Evolutionary conservation across 176 grass and related monocot genomes (phyloP).

Genomic region (Phragmites australis): DNA sequence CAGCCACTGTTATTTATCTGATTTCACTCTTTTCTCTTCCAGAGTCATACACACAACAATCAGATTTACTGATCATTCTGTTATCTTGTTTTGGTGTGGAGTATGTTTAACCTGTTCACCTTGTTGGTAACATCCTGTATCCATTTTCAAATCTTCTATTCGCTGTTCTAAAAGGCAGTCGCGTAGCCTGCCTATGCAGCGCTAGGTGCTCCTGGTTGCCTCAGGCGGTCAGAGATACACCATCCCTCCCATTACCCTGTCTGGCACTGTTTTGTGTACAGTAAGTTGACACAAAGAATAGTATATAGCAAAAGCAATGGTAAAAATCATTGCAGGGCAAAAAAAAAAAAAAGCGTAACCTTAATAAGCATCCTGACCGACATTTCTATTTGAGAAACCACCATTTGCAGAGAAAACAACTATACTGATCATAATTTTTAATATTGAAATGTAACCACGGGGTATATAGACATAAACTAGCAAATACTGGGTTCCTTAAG

Average conservation of each 20-base stretch:
- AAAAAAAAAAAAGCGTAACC: constrained; percentile 6
- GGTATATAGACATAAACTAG: constrained; percentile 5
- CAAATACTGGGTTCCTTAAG: constrained; percentile 14
- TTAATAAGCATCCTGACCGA: neutral
- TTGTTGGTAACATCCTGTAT: neutral
- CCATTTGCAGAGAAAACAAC: constrained; percentile 26
- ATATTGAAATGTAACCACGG: constrained; percentile 1
- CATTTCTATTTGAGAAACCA: neutral
- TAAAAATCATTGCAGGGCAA: neutral
- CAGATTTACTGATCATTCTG: neutral
- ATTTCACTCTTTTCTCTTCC: neutral
- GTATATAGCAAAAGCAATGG: neutral
- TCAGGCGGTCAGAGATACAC: neutral
- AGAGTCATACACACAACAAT: neutral
- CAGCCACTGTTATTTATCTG: constrained; percentile 9
- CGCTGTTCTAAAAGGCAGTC: neutral
- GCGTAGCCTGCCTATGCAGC: neutral
- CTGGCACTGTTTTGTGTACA: constrained; percentile 9
- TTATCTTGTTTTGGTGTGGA: neutral
- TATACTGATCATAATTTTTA: neutral
- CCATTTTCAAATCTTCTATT: constrained; percentile 16
- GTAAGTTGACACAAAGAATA: neutral
- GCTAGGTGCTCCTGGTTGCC: neutral
- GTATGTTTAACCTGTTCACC: neutral
- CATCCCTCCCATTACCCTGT: neutral